phyloP scores from a whole-genome alignment of 2,329 filamentous ascomycete species.

The Phaeosphaeriaceae sp. region DNA sequence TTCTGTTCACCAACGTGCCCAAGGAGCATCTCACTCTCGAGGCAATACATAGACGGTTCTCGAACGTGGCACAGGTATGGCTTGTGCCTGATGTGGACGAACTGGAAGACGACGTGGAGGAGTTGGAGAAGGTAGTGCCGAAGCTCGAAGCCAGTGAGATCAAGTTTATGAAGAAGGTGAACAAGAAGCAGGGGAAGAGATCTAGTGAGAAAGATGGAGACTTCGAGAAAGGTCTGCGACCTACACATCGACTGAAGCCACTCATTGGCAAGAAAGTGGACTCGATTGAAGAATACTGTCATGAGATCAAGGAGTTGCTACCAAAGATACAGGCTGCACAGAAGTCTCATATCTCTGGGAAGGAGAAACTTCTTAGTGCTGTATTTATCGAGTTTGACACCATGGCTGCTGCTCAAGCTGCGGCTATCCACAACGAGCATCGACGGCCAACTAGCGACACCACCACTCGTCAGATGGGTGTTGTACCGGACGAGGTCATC shows the following conservation, averaged over 20 bases:
- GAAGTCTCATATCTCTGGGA: constrained; percentile 68
- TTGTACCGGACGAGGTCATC: constrained; percentile 54
- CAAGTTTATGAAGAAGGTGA: constrained; percentile 59
- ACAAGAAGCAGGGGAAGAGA: constrained; percentile 55
- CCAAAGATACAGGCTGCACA: constrained; percentile 74
- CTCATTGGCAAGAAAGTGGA: constrained; percentile 59
- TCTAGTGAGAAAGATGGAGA: constrained; percentile 69
- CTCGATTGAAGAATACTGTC: constrained; percentile 84
- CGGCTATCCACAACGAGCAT: constrained; percentile 58
- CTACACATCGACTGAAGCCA: constrained; percentile 49
- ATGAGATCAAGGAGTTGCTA: constrained; percentile 74
- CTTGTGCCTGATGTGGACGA: constrained; percentile 55
- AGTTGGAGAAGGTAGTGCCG: constrained; percentile 51
- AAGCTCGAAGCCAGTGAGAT: constrained; percentile 55
- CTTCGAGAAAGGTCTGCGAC: constrained; percentile 53
- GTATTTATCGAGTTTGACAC: constrained; percentile 88
- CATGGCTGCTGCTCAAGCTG: constrained; percentile 83
- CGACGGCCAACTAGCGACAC: constrained; percentile 43
- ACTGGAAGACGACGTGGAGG: constrained; percentile 51
- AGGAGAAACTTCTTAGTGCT: constrained; percentile 72
- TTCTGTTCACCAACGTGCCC: constrained; percentile 58
- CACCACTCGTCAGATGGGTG: constrained; percentile 51
- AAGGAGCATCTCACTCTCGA: constrained; percentile 47
- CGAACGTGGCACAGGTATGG: constrained; percentile 53
- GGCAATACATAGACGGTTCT: constrained; percentile 47